These are phyloP conservation scores for Vaccinium macrocarpon DNA, from an alignment of 148 eudicot species.

Conservation along the genomic window DNA sequence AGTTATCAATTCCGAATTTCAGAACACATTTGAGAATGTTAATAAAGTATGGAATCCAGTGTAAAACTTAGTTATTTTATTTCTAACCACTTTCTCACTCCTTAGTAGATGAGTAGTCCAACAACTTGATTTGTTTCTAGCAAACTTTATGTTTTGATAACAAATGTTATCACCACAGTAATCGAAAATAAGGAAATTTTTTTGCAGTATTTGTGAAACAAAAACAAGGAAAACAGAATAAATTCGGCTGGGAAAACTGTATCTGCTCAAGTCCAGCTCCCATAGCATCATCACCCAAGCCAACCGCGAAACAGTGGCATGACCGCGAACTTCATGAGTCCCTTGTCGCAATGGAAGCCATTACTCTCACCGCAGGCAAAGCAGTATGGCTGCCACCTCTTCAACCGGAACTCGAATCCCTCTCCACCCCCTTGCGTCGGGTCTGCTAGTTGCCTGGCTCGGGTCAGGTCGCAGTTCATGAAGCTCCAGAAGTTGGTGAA, in stretches of 20 bases:
- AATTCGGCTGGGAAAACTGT: neutral
- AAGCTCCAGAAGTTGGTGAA: conserved; percentile 66
- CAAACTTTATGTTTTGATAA: neutral
- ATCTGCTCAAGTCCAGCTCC: neutral
- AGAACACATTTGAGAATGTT: neutral
- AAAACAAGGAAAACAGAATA: neutral
- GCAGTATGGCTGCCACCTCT: conserved; percentile 58
- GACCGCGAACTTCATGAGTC: conserved; percentile 47
- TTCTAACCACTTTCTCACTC: neutral
- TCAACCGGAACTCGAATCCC: conserved; percentile 61
- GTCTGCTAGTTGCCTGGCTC: conserved; percentile 39
- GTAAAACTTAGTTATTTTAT: neutral
- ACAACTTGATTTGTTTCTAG: neutral
- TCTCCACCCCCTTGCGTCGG: conserved; percentile 48
- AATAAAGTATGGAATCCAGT: neutral
- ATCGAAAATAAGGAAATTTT: too few relatives aligned
- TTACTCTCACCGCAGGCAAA: conserved; percentile 69
- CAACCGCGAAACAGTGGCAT: neutral
- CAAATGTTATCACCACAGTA: neutral
- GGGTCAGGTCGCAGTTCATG: conserved; percentile 51
- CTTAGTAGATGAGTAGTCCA: neutral
- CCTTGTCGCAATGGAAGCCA: conserved; percentile 63
- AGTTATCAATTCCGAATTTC: neutral
- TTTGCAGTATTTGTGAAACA: neutral
- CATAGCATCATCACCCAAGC: neutral